Evolutionary conservation across 306 rosid genomes (phyloP), one percentile per base, ranked within the genome.

Genomic region (Nissolia schottii): DNA sequence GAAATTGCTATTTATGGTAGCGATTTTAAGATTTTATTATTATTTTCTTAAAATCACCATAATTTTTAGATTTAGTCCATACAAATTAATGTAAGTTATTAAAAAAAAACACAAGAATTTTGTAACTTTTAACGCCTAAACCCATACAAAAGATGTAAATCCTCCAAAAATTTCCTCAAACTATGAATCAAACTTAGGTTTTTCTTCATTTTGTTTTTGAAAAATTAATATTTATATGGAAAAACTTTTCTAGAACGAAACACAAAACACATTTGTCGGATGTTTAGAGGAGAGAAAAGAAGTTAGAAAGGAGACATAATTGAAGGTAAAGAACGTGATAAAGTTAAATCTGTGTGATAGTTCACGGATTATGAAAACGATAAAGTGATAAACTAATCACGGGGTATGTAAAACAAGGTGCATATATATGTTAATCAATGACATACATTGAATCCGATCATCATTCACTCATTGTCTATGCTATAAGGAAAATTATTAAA

Each of bases 351-450:
- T 35, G 23, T 59, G 46, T 34, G 49, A 62, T 27, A 15, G 82
- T 31, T 78, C 82, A 71, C 68, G 77, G 82, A 70, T 70, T 40
- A 8, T 24, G 77, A 78, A 41, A 53, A 51, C 41, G 60, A 40
- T 67, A 53, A 77, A 63, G 77, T 62, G 40, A 28, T 50, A 64
- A 78, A 63, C 11, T 7, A 12, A 63, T 64, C 77, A 78, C 82
- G 73, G 65, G 77, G 43, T 23, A 64, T 41, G 73, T 51, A 61
- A 77, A 77, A 61, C 59, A 70, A 70, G 48, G n/a, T 62, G 59
- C 25, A 43, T 24, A 18, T 40, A 43, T 24, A 18, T 40, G 31
- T 43, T 55, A 23, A 23, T 45, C 25, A 29, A 45, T 56, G 74
- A 43, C 63, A 63, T 3, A 31, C 24, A 22, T n/a, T n/a, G n/a